Base-by-base conservation (phyloP, 2,329 filamentous ascomycete genomes). In the Fusarium praegraminearum region DNA sequence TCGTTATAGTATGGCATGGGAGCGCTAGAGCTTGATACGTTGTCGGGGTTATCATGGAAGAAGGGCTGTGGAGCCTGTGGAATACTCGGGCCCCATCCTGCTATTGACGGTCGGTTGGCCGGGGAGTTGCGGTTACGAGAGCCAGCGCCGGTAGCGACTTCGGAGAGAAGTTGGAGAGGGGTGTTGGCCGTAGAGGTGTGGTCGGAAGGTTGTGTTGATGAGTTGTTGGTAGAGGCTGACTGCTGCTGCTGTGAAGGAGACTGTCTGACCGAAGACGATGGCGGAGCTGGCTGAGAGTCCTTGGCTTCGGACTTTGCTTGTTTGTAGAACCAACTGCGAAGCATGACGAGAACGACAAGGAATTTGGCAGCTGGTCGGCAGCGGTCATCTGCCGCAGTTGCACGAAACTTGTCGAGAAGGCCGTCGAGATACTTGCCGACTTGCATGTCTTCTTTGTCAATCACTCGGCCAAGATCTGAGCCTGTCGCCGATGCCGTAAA, bases 361-460 rank as follows among this genome's bases (percentile, higher is more conserved):
- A 94, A 94, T 77, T 93, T 93, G 51, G 85, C 83, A 0, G 90
- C 87, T 0, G 90, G 88, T 2, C 90, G 84, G 45, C 88, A 92
- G 62, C 85, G 87, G 52, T 91, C 87, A 1, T 86, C 85, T 5
- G 87, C 86, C 0, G 90, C 90, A 0, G 89, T 85, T 40, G 85
- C 84, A 61, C 85, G 84, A 73, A 95, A 91, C 71, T 90, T 89
- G 2, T 89, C 85, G 2, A 93, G 86, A 22, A 94, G 82, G n/a
- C 83, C 84, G 67, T 93, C 89, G 4, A 97, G 83, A 75, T 93
- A 91, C 56, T 87, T 82, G 68, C 84, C 83, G 20, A 88, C 86
- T 65, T 89, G 89, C 80, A 95, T 86, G 69, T 90, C 85, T 57
- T 90, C 86, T 67, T 87, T 87, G 69, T 89, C 85, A 67, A 95